Base-by-base conservation (phyloP, 306 rosid genomes). In the Vicia sativa region DNA sequence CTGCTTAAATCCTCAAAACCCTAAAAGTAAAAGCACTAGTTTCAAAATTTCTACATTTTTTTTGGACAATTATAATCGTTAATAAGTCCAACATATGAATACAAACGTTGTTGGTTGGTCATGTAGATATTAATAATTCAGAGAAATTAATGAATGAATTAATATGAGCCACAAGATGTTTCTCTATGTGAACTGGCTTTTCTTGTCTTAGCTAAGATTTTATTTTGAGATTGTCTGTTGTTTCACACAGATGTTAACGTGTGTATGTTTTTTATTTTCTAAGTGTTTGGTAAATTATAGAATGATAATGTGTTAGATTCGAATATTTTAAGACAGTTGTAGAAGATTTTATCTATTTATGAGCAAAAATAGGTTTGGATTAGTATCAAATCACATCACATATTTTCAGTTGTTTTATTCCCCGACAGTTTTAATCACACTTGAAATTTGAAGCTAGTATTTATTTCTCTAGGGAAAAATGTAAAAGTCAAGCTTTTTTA, bases 191-290 rank as follows among this genome's bases (percentile, higher is more conserved):
- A 58, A 58, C 70, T 77, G 74, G 60, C 38, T 59, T 65, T 60
- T 52, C 42, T 76, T 67, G 78, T 52, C 78, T 72, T 48, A 1
- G 74, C 70, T 59, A 11, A 21, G 74, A 78, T 72, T 72, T 78
- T 70, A 34, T 70, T 76, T 19, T 14, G 3, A 15, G 10, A 18
- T 38, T 43, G 28, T 69, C 34, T 21, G 14, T 63, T 39, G 48
- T 3, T 70, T 4, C 11, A 68, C 12, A 52, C 29, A n/a, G 38
- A 50, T 62, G 11, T 41, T 52, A 60, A 50, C 18, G 9, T 56
- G 41, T 42, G 8, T 31, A 11, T 14, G 18, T 31, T 65, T 15
- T 62, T 62, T 21, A n/a, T 21, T 65, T 62, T 62, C 3, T 13
- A 26, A 12, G 26, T 23, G 21, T 66, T 57, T 31, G 23, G 50